Percentiles rank a stretch among this genome's conserved stretches.
phyloP scores from a whole-genome alignment of 306 rosid species.

The Hippophae gyantsensis region DNA sequence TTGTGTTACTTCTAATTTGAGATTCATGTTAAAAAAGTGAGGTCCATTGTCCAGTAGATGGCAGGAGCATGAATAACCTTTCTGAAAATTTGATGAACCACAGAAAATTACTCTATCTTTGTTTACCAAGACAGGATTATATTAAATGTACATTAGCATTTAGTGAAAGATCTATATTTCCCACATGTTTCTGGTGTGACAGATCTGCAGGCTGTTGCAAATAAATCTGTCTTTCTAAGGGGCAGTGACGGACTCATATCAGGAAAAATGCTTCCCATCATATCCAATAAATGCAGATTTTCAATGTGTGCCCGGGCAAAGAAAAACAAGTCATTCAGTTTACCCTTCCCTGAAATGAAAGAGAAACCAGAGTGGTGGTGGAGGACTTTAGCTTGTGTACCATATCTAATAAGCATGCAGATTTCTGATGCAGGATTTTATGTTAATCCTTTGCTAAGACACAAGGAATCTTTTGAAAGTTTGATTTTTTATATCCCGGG shows the following conservation, averaged over 20 bases:
- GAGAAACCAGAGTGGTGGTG: conserved; percentile 95
- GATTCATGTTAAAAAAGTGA: too few species aligned
- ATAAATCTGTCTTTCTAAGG: conserved; percentile 22
- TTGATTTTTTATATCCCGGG: conserved; percentile 65
- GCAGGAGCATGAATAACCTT: too few species aligned
- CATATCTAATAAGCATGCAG: conserved; percentile 60
- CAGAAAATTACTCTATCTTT: too few species aligned
- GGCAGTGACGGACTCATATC: conserved; percentile 24
- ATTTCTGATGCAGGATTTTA: conserved; percentile 61
- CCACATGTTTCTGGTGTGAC: too few species aligned
- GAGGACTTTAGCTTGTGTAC: conserved; percentile 71
- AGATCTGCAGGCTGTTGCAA: conserved; percentile 4
- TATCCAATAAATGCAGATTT: conserved; percentile 20
- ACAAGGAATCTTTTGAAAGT: conserved; percentile 30
- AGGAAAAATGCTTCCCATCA: conserved; percentile 11
- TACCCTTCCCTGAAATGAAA: conserved; percentile 35
- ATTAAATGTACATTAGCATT: too few species aligned
- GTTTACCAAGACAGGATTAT: too few species aligned
- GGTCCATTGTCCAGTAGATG: too few species aligned
- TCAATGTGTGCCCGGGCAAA: conserved; percentile 34
- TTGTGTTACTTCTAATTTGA: too few species aligned
- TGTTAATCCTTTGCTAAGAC: conserved; percentile 48
- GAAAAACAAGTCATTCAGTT: conserved; percentile 36
- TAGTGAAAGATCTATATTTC: too few species aligned
- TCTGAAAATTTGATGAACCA: too few species aligned